phyloP scores from a whole-genome alignment of 495 filamentous ascomycete genomes.

The Neurospora sp. region DNA sequence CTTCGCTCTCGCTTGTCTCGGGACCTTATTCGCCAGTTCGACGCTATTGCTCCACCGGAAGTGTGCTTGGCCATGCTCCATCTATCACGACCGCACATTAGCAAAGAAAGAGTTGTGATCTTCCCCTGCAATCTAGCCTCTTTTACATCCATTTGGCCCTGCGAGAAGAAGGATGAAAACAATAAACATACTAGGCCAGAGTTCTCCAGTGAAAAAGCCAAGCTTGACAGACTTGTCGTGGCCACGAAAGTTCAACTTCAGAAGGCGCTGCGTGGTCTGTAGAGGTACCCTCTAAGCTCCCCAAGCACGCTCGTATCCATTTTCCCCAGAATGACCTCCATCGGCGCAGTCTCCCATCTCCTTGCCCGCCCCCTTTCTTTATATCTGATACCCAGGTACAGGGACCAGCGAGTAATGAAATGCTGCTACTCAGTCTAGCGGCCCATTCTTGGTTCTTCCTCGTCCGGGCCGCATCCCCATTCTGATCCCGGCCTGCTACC shows the following conservation, averaged over 20 bases:
- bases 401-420: neutral
- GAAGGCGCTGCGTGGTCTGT: neutral
- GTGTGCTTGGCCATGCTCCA: neutral
- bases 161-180: neutral
- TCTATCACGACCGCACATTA: neutral
- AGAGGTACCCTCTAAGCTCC: neutral
- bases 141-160: neutral
- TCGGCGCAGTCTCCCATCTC: too few relatives aligned
- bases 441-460: neutral
- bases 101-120: neutral
- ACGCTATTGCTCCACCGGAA: neutral
- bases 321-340: too few relatives aligned
- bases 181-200: neutral
- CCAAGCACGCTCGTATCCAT: neutral
- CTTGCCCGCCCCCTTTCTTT: neutral
- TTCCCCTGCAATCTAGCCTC: neutral
- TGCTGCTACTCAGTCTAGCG: neutral
- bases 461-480: neutral
- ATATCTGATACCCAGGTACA: neutral
- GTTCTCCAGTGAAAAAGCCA: neutral
- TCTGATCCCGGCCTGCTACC: neutral
- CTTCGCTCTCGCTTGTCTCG: slow-evolving; percentile 10
- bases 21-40: neutral
- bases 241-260: neutral
- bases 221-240: neutral